Conservation (phyloP, 176 grass and related monocot species). For the Lolium rigidum region DNA sequence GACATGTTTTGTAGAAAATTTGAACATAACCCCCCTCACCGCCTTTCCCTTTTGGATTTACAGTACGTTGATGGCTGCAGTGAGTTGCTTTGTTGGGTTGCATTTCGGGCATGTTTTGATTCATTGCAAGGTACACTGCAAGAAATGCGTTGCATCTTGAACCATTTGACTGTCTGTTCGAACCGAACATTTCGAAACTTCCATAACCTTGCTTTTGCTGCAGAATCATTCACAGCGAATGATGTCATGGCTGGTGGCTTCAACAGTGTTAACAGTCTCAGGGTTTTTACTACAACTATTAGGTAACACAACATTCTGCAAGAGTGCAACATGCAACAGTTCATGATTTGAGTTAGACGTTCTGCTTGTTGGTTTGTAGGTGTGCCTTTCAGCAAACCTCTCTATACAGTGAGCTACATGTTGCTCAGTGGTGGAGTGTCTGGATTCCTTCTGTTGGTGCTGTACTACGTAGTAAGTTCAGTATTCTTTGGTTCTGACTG, state of each 20-base stretch:
- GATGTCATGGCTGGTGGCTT: conserved; percentile 69
- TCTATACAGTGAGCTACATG: conserved; percentile 95
- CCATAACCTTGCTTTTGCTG: conserved; percentile 39
- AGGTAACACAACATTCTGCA: conserved; percentile 49
- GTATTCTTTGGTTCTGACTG: conserved; percentile 1
- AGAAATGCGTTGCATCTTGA: conserved; percentile 10
- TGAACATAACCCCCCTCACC: neutral
- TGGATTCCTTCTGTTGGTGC: conserved; percentile 69
- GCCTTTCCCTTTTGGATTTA: conserved; percentile 24
- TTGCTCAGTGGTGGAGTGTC: conserved; percentile 78
- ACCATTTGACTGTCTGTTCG: conserved; percentile 28
- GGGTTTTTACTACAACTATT: conserved; percentile 68
- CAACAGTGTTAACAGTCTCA: conserved; percentile 58
- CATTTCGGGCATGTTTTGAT: conserved; percentile 87
- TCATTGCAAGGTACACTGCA: conserved; percentile 70
- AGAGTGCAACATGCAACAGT: neutral
- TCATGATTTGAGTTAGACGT: conserved; percentile 28
- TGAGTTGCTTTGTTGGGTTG: conserved; percentile 88
- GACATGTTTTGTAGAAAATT: conserved; percentile 17
- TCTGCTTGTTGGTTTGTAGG: conserved; percentile 50
- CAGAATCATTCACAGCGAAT: conserved; percentile 73
- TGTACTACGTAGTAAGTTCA: conserved; percentile 84
- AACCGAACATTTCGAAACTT: neutral
- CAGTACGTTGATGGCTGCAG: conserved; percentile 84
- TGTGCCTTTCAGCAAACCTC: conserved; percentile 94